Evolutionary conservation across 2,329 filamentous ascomycete genomes (phyloP).

Genomic region (Pseudogymnoascus pannorum): DNA sequence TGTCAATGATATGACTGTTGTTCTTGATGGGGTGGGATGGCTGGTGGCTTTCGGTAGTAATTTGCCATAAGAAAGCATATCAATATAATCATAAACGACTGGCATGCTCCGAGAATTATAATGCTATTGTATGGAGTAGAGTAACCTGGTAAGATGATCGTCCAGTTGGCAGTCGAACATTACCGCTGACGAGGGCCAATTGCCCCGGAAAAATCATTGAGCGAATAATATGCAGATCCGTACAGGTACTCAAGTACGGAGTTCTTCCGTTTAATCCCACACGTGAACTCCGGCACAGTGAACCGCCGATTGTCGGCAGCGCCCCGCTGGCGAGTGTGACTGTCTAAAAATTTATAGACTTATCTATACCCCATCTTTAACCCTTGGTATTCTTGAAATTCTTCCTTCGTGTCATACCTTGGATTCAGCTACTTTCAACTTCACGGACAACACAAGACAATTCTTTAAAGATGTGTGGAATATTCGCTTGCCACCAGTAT

Average conservation of each 20-base stretch:
- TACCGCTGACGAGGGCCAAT: neutral
- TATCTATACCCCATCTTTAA: conserved; percentile 7
- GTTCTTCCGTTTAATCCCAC: neutral
- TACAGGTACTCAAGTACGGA: neutral
- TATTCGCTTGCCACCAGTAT: conserved; percentile 90
- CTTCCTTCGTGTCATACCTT: conserved; percentile 3
- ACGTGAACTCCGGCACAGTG: neutral
- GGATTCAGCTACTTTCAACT: neutral
- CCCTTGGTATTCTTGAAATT: conserved; percentile 9
- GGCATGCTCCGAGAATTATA: neutral
- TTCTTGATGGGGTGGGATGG: neutral
- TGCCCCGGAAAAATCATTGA: conserved; percentile 1
- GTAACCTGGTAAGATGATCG: conserved; percentile 2
- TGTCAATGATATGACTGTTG: neutral
- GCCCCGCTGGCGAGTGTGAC: conserved; percentile 7
- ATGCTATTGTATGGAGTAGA: neutral
- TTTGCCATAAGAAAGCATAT: neutral
- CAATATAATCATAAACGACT: neutral
- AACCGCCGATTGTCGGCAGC: conserved; percentile 7
- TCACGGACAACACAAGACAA: conserved; percentile 4
- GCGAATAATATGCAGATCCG: neutral
- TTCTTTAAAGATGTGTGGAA: conserved; percentile 76
- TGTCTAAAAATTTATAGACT: conserved; percentile 6
- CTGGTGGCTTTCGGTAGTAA: too few relatives aligned
- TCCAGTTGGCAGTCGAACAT: neutral